Evolutionary conservation across 2,329 filamentous ascomycete species (phyloP).

Genomic region (Nannizziopsis arthrosporioides): DNA sequence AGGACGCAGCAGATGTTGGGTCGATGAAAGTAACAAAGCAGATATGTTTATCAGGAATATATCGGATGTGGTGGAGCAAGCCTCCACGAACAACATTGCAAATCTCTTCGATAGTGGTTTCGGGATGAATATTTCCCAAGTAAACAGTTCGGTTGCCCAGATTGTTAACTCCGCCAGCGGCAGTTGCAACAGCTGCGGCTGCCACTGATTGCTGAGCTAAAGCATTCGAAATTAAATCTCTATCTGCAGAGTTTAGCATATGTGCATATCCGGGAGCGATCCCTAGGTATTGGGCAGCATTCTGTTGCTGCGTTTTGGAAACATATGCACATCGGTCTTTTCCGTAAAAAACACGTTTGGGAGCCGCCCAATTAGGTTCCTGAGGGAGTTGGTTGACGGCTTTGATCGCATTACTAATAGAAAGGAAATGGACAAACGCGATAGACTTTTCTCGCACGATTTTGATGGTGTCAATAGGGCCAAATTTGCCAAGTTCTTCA

Average conservation of each 20-base stretch:
- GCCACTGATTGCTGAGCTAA: constrained; percentile 95
- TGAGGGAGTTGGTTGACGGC: constrained; percentile 92
- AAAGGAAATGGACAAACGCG: constrained; percentile 93
- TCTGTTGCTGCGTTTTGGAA: constrained; percentile 98
- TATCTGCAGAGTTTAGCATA: constrained; percentile 88
- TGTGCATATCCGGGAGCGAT: constrained; percentile 95
- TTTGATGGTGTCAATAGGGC: constrained; percentile 93
- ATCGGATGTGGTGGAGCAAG: constrained; percentile 92
- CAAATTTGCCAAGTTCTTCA: constrained; percentile 92
- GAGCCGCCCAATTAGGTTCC: constrained; percentile 91
- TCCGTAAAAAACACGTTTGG: constrained; percentile 92
- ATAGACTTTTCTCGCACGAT: constrained; percentile 96
- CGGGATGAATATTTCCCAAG: constrained; percentile 94
- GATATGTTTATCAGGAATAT: constrained; percentile 99
- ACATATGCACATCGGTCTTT: constrained; percentile 98
- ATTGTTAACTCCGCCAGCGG: constrained; percentile 93
- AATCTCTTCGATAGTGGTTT: constrained; percentile 98
- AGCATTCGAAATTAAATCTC: constrained; percentile 90
- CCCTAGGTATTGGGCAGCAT: constrained; percentile 92
- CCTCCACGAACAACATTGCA: constrained; percentile 97
- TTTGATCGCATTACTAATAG: constrained; percentile 96
- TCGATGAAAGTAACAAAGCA: constrained; percentile 99
- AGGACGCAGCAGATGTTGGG: constrained; percentile 90
- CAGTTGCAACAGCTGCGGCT: constrained; percentile 89
- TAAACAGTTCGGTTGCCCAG: constrained; percentile 96